Conservation (phyloP, 2,329 filamentous ascomycete species). For the Paecilomyces sp. region DNA sequence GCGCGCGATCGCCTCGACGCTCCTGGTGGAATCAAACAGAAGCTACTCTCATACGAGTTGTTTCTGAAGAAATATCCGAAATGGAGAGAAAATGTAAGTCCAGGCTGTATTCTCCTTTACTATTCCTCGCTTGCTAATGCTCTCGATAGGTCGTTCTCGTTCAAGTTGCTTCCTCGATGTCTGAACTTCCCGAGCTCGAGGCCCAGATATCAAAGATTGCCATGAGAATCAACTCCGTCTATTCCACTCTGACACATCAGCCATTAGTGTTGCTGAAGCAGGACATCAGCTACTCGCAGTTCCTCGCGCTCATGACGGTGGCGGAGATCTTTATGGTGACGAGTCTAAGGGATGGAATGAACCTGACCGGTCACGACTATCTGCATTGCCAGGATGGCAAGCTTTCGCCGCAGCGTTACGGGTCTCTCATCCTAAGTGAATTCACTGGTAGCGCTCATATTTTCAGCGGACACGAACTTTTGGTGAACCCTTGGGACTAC, state of each 20-base stretch:
- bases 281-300: slow-evolving; percentile 86
- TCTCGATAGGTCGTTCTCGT: slow-evolving; percentile 66
- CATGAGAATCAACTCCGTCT: slow-evolving; percentile 81
- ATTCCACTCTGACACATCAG: slow-evolving; percentile 83
- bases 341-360: slow-evolving; percentile 93
- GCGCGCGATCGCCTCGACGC: slow-evolving; percentile 89
- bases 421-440: slow-evolving; percentile 83
- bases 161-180: slow-evolving; percentile 82
- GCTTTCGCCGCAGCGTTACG: slow-evolving; percentile 64
- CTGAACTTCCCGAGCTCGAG: slow-evolving; percentile 76
- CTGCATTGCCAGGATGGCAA: slow-evolving; percentile 84
- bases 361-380: slow-evolving; percentile 87
- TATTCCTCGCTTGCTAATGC: slow-evolving; percentile 3
- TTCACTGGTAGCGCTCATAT: slow-evolving; percentile 87
- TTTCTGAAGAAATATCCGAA: slow-evolving; percentile 88
- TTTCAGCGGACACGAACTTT: slow-evolving; percentile 69
- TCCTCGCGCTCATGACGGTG: slow-evolving; percentile 79
- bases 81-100: slow-evolving; percentile 63
- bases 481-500: slow-evolving; percentile 94
- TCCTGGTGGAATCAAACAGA: slow-evolving; percentile 84
- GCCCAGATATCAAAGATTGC: slow-evolving; percentile 87
- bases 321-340: slow-evolving; percentile 90
- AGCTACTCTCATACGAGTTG: slow-evolving; percentile 80
- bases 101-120: not conserved
- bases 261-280: slow-evolving; percentile 88